Evolutionary conservation across 345 rosid species (phyloP), one percentile per base, ranked within the genome.

Genomic region (Trapa bicornis): DNA sequence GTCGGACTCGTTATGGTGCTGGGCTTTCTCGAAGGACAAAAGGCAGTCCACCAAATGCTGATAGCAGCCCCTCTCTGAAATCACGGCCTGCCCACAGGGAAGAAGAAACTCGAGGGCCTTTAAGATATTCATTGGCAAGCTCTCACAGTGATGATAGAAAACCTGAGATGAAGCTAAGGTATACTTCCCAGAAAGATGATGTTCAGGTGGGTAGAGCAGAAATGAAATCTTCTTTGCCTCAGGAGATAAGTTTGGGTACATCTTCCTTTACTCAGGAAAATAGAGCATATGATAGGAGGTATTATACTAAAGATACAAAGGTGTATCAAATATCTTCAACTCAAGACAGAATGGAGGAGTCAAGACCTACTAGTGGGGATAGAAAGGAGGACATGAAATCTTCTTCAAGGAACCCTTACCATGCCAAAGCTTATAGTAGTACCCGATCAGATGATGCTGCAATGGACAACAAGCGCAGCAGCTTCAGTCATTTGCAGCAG

Each of bases 21-120:
- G 76, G 67, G 37, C 53, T 83, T 65, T 90, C 98, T 71, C 76
- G 78, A 67, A 87, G 97, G 80, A 88, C 94, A 3, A 74, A 69
- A 58, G 70, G 66, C 10, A 38, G 58, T 15, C 65, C 70, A 43
- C 35, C 54, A 15, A 72, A 67, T 22, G n/a, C 76, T 47, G 66
- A 37, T 29, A 47, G 69, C 15, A 50, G 61, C 64, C 36, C 65
- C 41, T 15, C 29, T 0, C 22, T 17, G 15, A 64, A 64, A 32
- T 33, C 62, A 43, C 6, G 48, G 16, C 43, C 43, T 58, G 56
- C 32, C 2, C 41, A 56, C 11, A 41, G 43, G 15, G 66, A 42
- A 58, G 53, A 45, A 69, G 61, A 69, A 58, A 58, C 63, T n/a
- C 14, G 63, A 35, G 2, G 48, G 35, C 37, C 63, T 10, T 2